Conservation (phyloP, 2,329 filamentous ascomycete genomes). For the Arthrobotrys megalospora region DNA sequence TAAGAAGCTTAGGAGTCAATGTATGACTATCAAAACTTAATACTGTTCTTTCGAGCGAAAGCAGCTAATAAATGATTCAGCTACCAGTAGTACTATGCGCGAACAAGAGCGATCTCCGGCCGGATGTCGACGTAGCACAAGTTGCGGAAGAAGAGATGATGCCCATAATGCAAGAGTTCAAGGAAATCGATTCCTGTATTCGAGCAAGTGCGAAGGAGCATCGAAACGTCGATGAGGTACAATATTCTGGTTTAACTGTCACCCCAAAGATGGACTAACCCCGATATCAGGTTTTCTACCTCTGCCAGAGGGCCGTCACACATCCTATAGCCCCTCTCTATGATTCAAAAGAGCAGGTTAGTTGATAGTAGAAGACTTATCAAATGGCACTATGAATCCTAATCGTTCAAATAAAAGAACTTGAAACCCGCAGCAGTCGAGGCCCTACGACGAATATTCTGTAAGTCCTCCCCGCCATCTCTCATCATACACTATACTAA, state of each 20-base stretch:
- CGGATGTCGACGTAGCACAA: conserved; percentile 82
- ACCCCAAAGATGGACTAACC: too few relatives aligned
- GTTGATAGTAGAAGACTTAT: too few relatives aligned
- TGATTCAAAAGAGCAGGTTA: conserved; percentile 84
- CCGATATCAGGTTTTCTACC: conserved; percentile 83
- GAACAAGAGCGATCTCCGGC: conserved; percentile 93
- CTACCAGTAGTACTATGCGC: conserved; percentile 91
- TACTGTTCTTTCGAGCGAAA: neutral
- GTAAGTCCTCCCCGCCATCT: conserved; percentile 66
- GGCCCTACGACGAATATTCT: conserved; percentile 91
- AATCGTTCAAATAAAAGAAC: conserved; percentile 68
- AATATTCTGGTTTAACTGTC: too few relatives aligned
- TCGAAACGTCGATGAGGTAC: conserved; percentile 64
- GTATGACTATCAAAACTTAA: conserved; percentile 69
- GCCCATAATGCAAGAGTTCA: conserved; percentile 97
- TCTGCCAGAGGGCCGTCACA: conserved; percentile 97
- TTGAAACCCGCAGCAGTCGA: conserved; percentile 91
- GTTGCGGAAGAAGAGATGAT: conserved; percentile 97
- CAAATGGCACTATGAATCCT: too few relatives aligned
- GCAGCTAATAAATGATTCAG: conserved; percentile 24
- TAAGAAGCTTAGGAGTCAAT: conserved; percentile 97
- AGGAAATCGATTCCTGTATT: conserved; percentile 94
- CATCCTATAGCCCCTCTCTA: conserved; percentile 97
- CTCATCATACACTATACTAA: neutral
- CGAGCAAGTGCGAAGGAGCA: conserved; percentile 74